These are phyloP conservation scores for Penicillium diatomitis DNA, from an alignment of 495 filamentous ascomycete genomes.

Conservation along the genomic window DNA sequence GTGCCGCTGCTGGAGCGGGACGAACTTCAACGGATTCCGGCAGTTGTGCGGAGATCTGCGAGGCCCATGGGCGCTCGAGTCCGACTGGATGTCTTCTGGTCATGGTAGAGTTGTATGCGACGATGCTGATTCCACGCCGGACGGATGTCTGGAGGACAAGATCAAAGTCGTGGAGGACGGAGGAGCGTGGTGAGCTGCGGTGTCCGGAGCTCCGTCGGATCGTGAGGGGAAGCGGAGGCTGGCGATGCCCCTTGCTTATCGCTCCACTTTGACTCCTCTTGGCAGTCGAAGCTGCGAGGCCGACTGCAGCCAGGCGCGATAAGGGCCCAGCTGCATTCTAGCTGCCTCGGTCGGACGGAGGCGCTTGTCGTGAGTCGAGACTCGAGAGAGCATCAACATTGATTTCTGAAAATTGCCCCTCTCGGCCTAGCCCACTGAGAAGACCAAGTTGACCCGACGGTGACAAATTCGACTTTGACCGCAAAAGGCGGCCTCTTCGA, in stretches of 20 bases:
- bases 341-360: not conserved
- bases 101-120: conserved; percentile 9
- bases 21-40: conserved; percentile 3
- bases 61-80: conserved; percentile 18
- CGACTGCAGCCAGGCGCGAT: conserved; percentile 9
- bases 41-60: conserved; percentile 14
- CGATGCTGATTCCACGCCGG: not conserved
- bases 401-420: no score
- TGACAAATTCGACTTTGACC: no score
- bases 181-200: not conserved
- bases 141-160: not conserved
- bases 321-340: not conserved
- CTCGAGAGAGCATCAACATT: no score
- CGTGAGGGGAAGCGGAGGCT: conserved; percentile 18
- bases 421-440: not conserved
- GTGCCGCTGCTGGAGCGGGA: conserved; percentile 3
- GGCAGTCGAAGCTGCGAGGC: not conserved
- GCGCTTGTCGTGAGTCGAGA: no score
- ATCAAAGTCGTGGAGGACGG: conserved; percentile 6
- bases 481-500: no score
- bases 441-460: not conserved
- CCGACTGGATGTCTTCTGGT: conserved; percentile 17
- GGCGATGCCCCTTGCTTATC: conserved; percentile 16
- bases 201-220: not conserved
- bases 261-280: not conserved